A percentile compares a stretch with the other conserved stretches of the same genome.
phyloP scores from a whole-genome alignment of 1,284 basidiomycete species.

The Leccinum solheimii region DNA sequence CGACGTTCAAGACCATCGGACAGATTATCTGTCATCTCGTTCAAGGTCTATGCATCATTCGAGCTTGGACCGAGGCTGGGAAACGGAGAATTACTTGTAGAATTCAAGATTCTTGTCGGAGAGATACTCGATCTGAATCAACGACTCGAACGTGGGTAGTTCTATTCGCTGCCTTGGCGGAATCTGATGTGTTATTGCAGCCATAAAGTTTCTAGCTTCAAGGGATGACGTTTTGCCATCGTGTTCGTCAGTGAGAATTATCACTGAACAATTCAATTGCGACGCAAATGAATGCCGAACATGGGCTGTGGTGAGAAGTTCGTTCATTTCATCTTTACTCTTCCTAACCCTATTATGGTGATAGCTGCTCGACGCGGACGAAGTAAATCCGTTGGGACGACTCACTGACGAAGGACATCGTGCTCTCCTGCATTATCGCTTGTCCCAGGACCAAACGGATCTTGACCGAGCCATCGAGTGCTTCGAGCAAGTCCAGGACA shows the following conservation, averaged over 20 bases:
- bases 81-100: neutral
- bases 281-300: neutral
- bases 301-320: neutral
- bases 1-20: neutral
- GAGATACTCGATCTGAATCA: neutral
- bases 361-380: neutral
- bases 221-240: neutral
- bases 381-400: neutral
- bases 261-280: neutral
- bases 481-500: neutral
- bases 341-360: neutral
- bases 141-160: neutral
- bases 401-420: neutral
- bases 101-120: neutral
- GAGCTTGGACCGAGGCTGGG: neutral
- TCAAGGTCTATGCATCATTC: neutral
- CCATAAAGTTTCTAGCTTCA: neutral
- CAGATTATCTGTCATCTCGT: neutral
- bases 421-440: neutral
- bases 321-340: neutral
- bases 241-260: neutral
- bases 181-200: neutral
- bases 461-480: neutral
- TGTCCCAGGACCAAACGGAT: neutral
- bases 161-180: neutral